phyloP scores from a whole-genome alignment of 305 asterid species.

The Nicotiana rustica region DNA sequence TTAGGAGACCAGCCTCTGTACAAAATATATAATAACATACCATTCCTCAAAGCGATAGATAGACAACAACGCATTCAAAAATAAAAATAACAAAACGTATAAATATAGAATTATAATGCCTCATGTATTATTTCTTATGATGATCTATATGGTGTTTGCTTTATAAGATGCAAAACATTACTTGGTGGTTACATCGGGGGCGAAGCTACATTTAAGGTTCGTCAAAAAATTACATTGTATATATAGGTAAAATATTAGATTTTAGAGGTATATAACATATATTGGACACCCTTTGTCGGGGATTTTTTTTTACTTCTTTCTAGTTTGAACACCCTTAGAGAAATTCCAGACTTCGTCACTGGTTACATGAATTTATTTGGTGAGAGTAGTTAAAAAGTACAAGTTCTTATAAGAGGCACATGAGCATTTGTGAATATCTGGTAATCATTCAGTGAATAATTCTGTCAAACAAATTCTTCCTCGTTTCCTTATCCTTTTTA shows the following conservation, averaged over 20 bases:
- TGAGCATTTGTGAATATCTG: background rate
- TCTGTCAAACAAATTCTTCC: background rate
- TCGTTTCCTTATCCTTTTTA: background rate
- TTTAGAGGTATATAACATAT: too few species aligned
- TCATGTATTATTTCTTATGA: background rate
- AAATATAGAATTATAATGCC: background rate
- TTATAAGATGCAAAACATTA: background rate
- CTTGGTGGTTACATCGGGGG: background rate
- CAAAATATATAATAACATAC: background rate
- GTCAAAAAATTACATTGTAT: too few species aligned
- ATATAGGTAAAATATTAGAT: too few species aligned
- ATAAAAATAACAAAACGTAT: background rate
- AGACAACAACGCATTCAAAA: constrained; percentile 13
- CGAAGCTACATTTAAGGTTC: too few species aligned
- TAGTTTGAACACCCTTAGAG: too few species aligned
- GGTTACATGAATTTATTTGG: background rate
- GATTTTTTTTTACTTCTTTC: too few species aligned
- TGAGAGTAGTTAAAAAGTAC: background rate
- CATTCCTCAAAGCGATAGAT: background rate
- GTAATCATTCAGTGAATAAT: background rate
- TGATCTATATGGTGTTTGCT: background rate
- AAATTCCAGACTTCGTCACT: too few species aligned
- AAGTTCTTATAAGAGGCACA: background rate
- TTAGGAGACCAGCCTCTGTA: background rate
- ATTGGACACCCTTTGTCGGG: too few species aligned